Evolutionary conservation across 805 yeast genomes (phyloP), one percentile per base, ranked within the genome.

Genomic region (Torulaspora quercuum): DNA sequence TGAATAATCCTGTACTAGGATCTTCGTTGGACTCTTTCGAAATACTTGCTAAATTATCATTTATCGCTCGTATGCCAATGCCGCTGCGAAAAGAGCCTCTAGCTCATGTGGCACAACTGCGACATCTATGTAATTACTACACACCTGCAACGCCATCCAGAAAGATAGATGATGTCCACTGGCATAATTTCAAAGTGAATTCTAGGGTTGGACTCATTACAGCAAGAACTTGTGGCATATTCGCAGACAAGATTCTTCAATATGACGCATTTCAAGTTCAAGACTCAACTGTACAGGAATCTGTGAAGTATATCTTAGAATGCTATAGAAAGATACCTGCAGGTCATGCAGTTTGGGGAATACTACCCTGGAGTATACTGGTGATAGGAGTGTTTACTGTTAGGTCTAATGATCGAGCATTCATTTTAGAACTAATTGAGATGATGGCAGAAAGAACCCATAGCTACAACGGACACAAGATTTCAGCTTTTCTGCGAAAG

Each of bases 1-100:
- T 66, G 64, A 67, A 65, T 33, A 62, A 67, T 36, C 72, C 72
- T 1, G 61, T 67, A 4, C 48, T 64, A 37, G 72, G 72, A 3
- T 63, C 70, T 11, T 60, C 69, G 1, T 42, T 57, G 5, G 61
- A 57, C 18, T 60, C 65, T 20, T 61, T 64, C 38, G 72, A 67
- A 33, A 49, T 63, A 23, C 25, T 61, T 8, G 63, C 68, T 16
- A 69, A 70, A 40, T 48, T 67, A 8, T 47, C 63, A 1, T 69
- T 66, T 65, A 41, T 69, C 10, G 46, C 64, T n/a, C 39, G 62
- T 24, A 35, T 50, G 21, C 37, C 39, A 4, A 26, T 45, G 27
- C 55, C 53, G n/a, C 35, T 49, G 12, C 17, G 29, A 13, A 24
- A 35, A 11, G 29, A 42, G 10, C 44, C 47, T 29, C 26, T 39